phyloP scores from a whole-genome alignment of 331 rosid genomes.

The Stylosanthes scabra region DNA sequence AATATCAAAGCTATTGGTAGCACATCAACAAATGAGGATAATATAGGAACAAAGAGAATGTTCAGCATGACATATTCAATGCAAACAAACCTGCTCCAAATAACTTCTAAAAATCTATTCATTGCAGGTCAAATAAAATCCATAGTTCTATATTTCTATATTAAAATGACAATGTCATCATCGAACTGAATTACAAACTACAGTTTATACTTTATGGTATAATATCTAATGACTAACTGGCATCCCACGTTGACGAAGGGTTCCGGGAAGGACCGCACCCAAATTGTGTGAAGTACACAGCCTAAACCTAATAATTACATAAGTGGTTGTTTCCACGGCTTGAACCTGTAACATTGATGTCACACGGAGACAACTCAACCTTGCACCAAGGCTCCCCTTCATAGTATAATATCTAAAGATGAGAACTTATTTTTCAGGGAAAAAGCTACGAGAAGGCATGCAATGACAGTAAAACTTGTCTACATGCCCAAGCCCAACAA shows the following conservation, averaged over 20 bases:
- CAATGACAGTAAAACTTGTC: constrained; percentile 4
- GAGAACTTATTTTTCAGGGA: background rate
- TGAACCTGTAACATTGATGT: no score
- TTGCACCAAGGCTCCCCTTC: no score
- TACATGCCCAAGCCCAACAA: background rate
- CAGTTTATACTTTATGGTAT: background rate
- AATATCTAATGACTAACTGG: background rate
- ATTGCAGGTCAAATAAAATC: background rate
- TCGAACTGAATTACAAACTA: background rate
- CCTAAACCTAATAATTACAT: no score
- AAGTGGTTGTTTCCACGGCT: no score
- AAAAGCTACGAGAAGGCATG: background rate
- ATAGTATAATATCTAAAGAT: background rate
- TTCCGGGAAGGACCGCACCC: no score
- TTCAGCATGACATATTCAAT: background rate
- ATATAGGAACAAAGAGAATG: background rate
- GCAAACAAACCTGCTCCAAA: background rate
- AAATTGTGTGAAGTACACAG: no score
- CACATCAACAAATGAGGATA: background rate
- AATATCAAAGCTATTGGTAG: background rate
- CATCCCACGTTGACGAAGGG: no score
- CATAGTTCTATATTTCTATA: background rate
- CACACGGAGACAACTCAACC: no score
- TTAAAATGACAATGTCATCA: background rate
- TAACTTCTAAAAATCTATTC: background rate